Evolutionary conservation across 148 eudicot genomes (phyloP).

Genomic region (Vaccinium macrocarpon): DNA sequence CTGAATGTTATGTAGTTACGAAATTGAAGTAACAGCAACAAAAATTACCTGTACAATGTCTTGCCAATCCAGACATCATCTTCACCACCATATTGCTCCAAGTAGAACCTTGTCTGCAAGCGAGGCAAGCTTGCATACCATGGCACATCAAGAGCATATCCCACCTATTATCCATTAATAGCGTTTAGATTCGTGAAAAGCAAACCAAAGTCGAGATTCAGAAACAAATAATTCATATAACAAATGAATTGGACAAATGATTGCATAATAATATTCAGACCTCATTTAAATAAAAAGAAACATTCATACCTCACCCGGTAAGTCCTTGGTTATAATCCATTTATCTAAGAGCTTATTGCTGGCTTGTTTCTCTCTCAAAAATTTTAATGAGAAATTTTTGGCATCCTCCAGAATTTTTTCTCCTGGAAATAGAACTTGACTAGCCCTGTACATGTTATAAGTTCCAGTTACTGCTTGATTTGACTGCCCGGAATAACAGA

Average conservation of each 20-base stretch:
- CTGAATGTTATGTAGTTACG: too few relatives aligned
- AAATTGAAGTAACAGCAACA: neutral
- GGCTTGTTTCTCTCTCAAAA: conserved; percentile 35
- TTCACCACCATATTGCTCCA: conserved; percentile 85
- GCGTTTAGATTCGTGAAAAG: too few relatives aligned
- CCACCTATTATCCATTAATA: conserved; percentile 33
- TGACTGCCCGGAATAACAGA: too few relatives aligned
- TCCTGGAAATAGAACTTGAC: too few relatives aligned
- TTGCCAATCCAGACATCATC: conserved; percentile 89
- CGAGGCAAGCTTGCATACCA: conserved; percentile 82
- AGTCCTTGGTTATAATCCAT: conserved; percentile 59
- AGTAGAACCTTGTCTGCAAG: conserved; percentile 61
- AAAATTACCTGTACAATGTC: conserved; percentile 66
- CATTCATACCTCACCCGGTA: conserved; percentile 57
- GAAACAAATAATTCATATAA: too few relatives aligned
- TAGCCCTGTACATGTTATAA: too few relatives aligned
- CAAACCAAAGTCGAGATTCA: too few relatives aligned
- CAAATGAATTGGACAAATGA: too few relatives aligned
- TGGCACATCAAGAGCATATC: conserved; percentile 73
- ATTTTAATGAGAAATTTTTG: neutral
- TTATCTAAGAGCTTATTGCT: conserved; percentile 50
- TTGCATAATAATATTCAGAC: conserved; percentile 25
- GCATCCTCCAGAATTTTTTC: too few relatives aligned
- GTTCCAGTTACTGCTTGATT: too few relatives aligned
- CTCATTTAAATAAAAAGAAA: conserved; percentile 25